Evolutionary conservation across 2,329 filamentous ascomycete genomes (phyloP).

Genomic region (Pyricularia grisea): DNA sequence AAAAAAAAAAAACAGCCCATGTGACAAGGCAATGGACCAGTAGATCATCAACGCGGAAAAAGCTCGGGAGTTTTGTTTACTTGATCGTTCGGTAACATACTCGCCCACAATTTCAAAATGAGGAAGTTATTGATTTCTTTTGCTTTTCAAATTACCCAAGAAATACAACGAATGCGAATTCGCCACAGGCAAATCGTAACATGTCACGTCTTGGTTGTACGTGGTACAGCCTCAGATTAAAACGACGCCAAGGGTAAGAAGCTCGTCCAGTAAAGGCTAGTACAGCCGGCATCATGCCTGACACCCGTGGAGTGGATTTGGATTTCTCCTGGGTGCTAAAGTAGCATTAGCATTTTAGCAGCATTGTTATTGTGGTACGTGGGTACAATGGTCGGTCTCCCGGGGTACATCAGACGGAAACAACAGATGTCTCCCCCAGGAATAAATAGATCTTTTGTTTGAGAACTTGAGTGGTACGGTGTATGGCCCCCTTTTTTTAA

Average conservation of each 20-base stretch:
- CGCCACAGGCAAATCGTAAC: not conserved
- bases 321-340: not conserved
- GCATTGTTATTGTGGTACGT: not conserved
- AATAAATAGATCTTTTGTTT: not conserved
- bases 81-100: no score
- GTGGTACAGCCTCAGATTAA: not conserved
- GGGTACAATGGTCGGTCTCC: not conserved
- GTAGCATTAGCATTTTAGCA: not conserved
- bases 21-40: not conserved
- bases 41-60: not conserved
- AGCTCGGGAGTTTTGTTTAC: not conserved
- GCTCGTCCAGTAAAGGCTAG: not conserved
- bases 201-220: not conserved
- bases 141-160: not conserved
- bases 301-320: not conserved
- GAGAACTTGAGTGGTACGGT: not conserved
- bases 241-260: not conserved
- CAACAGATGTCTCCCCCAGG: not conserved
- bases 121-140: not conserved
- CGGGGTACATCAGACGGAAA: not conserved
- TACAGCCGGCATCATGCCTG: not conserved
- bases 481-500: not conserved
- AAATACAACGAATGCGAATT: not conserved
- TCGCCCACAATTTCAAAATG: no score
- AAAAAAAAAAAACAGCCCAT: not conserved